Evolutionary conservation across 2,329 filamentous ascomycete species (phyloP), one percentile per base, ranked within the genome.

Genomic region (Alternaria alternata): DNA sequence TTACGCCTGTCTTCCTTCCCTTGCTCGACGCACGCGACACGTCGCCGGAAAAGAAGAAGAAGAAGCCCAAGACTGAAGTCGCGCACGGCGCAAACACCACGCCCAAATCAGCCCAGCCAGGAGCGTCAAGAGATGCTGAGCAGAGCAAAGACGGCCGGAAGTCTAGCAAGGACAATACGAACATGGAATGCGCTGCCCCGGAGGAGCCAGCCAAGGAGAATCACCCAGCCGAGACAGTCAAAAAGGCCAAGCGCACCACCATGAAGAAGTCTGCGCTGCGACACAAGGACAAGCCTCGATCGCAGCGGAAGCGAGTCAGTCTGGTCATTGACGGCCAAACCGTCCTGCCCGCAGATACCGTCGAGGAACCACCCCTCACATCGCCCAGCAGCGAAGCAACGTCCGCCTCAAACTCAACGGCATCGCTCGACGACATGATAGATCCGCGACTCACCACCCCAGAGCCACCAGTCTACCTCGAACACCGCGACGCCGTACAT

Each of bases 291-390:
- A 66, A 66, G 28, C 58, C 65, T 26, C 57, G 67, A 34, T 62
- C 65, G n/a, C 63, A 67, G 24, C 65, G 76, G 52, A 78, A 78
- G 62, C 65, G 76, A 43, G 76, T 78, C 57, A 75, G 72, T 61
- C 64, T 78, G 42, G 71, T 76, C 54, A 77, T 78, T 38, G 74
- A 78, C 59, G 75, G 77, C 64, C 75, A 77, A 54, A 78, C 77
- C 20, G 75, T 78, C 16, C 72, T 73, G 26, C 76, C 76, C 5
- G 72, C 75, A n/a, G 76, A 78, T 47, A 69, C 65, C n/a, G 65
- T 77, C 52, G 52, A 61, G 7, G 73, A 75, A 30, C 67, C 70
- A 11, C 51, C 65, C 22, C 68, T 74, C 55, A 66, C 62, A 6
- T 72, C 70, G 38, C 73, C 74, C 46, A 71, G 68, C 66, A 75